These are phyloP conservation scores for Penicillium macrosclerotiorum DNA, from an alignment of 495 filamentous ascomycete genomes.

Conservation along the genomic window DNA sequence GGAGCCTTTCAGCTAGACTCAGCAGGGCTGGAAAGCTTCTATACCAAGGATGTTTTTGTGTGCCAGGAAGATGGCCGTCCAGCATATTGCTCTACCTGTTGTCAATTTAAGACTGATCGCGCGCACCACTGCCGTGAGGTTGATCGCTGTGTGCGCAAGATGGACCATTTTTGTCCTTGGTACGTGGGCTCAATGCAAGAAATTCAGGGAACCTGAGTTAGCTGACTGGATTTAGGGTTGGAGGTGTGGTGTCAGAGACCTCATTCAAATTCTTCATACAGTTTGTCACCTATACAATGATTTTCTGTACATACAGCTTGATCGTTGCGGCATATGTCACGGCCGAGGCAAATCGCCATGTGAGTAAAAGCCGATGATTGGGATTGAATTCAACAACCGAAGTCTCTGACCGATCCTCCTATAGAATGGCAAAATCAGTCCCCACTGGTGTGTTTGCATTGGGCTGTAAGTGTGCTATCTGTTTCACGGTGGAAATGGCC, in stretches of 20 bases:
- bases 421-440: conserved; percentile 38
- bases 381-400: background rate
- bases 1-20: conserved; percentile 25
- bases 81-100: conserved; percentile 75
- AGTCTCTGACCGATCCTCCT: conserved; percentile 10
- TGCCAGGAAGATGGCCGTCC: conserved; percentile 78
- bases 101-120: conserved; percentile 80
- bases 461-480: conserved; percentile 53
- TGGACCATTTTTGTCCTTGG: conserved; percentile 97
- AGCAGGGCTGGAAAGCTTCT: conserved; percentile 55
- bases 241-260: conserved; percentile 81
- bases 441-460: conserved; percentile 54
- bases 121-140: conserved; percentile 82
- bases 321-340: conserved; percentile 57
- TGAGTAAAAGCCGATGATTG: conserved; percentile 22
- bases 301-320: conserved; percentile 66
- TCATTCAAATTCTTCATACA: conserved; percentile 89
- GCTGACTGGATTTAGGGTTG: conserved; percentile 56
- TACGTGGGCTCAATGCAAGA: conserved; percentile 25
- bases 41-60: conserved; percentile 76
- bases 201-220: background rate
- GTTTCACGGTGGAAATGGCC: background rate
- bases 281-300: conserved; percentile 66
- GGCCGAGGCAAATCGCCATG: conserved; percentile 41
- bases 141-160: conserved; percentile 75